These are phyloP conservation scores for Neospora caninum DNA, from an alignment of 169 alveolate species.

Conservation along the genomic window DNA sequence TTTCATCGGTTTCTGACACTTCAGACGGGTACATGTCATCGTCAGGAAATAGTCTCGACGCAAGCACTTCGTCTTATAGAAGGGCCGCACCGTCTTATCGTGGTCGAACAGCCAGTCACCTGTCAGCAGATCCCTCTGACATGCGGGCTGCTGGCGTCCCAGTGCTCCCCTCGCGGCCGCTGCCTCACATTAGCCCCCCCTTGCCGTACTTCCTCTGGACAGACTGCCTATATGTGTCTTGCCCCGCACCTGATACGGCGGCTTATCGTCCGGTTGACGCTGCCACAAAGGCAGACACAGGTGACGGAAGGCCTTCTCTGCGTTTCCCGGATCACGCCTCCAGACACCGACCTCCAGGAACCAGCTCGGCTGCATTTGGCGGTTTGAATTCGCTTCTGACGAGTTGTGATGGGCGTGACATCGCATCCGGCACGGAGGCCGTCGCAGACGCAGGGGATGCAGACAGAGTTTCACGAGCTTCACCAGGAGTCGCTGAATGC, in stretches of 20 bases:
- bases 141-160: background rate
- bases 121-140: no score
- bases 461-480: background rate
- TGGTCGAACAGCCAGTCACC: no score
- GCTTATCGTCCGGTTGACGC: background rate
- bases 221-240: background rate
- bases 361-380: background rate
- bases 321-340: background rate
- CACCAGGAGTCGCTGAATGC: background rate
- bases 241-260: background rate
- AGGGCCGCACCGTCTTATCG: no score
- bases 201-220: constrained; percentile 38
- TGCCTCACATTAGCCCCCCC: background rate
- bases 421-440: background rate
- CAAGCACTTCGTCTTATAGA: no score
- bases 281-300: background rate
- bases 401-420: background rate
- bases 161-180: background rate
- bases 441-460: background rate
- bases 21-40: no score
- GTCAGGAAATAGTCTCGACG: no score
- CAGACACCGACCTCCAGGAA: background rate
- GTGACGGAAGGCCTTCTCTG: background rate
- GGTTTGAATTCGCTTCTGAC: background rate
- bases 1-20: no score